Evolutionary conservation across 495 filamentous ascomycete genomes (phyloP), one percentile per base, ranked within the genome.

Genomic region (Platismatia glauca): DNA sequence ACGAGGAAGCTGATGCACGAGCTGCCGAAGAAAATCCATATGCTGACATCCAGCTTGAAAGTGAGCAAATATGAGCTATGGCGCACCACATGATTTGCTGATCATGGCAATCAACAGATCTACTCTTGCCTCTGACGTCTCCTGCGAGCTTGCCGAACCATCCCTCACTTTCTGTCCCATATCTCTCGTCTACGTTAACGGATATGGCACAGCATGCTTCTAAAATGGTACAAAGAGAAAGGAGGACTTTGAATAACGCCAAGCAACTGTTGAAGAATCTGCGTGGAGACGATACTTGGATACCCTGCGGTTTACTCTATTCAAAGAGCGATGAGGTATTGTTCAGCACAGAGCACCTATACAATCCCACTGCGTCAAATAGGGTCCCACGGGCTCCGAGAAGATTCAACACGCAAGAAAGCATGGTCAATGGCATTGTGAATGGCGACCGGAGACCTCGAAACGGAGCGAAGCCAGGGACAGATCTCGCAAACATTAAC

Each of bases 51-150:
- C 84, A 82, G 50, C 78, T 96, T 58, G 92, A 96, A 78, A 80
- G 92, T 97, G 73, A 38, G 87, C 2, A n/a, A 1, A 48, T 5
- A 31, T 22, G 35, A 13, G 29, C 12, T 37, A 24, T 48, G 20
- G 34, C 38, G 55, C 39, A 33, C 60, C 5, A 55, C 20, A 16
- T 15, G 2, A 18, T 20, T 46, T 43, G 29, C 33, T 60, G 34
- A 61, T 38, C 27, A 13, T 31, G 48, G 22, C 33, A 35, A 27
- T 27, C 16, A 57, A 4, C 69, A 96, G 93, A 89, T 58, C 81
- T 97, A 46, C 83, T 99, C 16, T 88, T 88, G 46, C 94, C 94
- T 31, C 75, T 97, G 58, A 95, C 90, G 59, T 81, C 90, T 60
- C 87, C 91, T 29, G 88, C 91, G 57, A 90, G 95, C 71, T 81